Conservation (phyloP, 495 filamentous ascomycete genomes). For the Podospora pseudocomata region DNA sequence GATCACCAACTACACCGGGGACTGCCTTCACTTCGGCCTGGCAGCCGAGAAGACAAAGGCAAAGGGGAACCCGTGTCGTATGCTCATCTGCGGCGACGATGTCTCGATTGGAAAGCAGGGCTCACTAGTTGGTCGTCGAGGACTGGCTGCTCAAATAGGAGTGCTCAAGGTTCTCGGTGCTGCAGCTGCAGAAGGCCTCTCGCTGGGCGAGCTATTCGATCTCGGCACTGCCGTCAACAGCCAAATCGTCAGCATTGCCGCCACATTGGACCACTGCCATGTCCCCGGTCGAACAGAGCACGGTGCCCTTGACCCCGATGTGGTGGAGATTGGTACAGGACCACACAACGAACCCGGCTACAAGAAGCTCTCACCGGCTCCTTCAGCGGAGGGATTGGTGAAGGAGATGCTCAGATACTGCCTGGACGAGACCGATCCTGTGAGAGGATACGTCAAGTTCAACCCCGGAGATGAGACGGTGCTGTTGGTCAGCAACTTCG, state of each 20-base stretch:
- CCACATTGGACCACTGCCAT: conserved; percentile 61
- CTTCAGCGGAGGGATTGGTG: conserved; percentile 51
- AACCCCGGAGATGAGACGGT: conserved; percentile 51
- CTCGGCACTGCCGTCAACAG: conserved; percentile 52
- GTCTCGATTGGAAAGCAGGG: conserved; percentile 56
- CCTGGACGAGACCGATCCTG: conserved; percentile 53
- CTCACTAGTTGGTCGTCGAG: conserved; percentile 54
- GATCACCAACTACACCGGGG: conserved; percentile 64
- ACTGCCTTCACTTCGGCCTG: conserved; percentile 62
- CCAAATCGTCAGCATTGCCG: conserved; percentile 57
- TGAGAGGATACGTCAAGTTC: conserved; percentile 58
- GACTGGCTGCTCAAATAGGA: conserved; percentile 52
- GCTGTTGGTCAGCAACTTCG: conserved; percentile 60
- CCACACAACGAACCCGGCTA: conserved; percentile 62
- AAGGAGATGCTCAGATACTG: conserved; percentile 51
- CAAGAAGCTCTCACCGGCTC: conserved; percentile 52
- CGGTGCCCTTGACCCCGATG: conserved; percentile 44
- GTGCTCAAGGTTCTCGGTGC: conserved; percentile 41
- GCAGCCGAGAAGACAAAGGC: conserved; percentile 60
- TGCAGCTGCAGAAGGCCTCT: conserved; percentile 42
- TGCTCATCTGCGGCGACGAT: conserved; percentile 59
- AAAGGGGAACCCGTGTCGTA: conserved; percentile 49
- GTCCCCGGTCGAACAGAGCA: conserved; percentile 58
- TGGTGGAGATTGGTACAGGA: conserved; percentile 57
- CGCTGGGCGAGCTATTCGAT: conserved; percentile 54